Conservation (phyloP, 495 filamentous ascomycete genomes). For the Filosporella fistucella region DNA sequence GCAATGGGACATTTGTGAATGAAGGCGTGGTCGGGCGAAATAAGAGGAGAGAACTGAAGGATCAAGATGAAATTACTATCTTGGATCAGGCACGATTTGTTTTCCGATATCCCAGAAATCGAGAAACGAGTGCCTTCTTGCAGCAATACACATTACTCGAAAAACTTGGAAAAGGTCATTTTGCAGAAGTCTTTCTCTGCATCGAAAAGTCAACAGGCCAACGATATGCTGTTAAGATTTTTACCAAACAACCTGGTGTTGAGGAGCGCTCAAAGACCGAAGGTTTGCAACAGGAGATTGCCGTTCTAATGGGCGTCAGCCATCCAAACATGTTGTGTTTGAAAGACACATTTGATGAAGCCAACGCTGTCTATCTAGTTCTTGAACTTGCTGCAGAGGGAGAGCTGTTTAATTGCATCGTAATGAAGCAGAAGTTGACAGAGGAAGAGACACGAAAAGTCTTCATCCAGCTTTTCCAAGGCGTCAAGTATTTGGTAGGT, state of each 20-base stretch:
- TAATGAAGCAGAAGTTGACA: conserved; percentile 79
- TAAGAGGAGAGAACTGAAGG: conserved; percentile 78
- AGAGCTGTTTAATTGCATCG: conserved; percentile 92
- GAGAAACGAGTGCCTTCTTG: conserved; percentile 69
- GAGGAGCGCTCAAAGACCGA: conserved; percentile 81
- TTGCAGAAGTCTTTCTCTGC: conserved; percentile 91
- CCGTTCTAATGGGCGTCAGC: conserved; percentile 90
- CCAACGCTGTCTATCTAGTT: conserved; percentile 85
- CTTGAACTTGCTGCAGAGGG: conserved; percentile 88
- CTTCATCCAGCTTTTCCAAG: conserved; percentile 89
- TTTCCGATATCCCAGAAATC: conserved; percentile 80
- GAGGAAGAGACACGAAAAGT: conserved; percentile 81
- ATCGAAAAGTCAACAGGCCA: conserved; percentile 79
- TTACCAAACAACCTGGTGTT: conserved; percentile 72
- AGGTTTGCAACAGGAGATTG: conserved; percentile 90
- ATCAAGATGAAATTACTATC: conserved; percentile 86
- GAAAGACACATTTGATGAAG: conserved; percentile 92
- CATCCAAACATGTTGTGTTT: conserved; percentile 94
- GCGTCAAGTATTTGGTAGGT: conserved; percentile 87
- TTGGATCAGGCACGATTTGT: conserved; percentile 78
- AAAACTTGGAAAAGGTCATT: conserved; percentile 93
- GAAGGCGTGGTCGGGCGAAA: conserved; percentile 89
- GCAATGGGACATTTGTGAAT: conserved; percentile 95
- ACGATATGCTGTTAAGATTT: conserved; percentile 89
- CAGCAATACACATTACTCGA: conserved; percentile 83